phyloP scores from a whole-genome alignment of 192 early-diverging fungal species.

The Gaertneriomyces semiglobifer region DNA sequence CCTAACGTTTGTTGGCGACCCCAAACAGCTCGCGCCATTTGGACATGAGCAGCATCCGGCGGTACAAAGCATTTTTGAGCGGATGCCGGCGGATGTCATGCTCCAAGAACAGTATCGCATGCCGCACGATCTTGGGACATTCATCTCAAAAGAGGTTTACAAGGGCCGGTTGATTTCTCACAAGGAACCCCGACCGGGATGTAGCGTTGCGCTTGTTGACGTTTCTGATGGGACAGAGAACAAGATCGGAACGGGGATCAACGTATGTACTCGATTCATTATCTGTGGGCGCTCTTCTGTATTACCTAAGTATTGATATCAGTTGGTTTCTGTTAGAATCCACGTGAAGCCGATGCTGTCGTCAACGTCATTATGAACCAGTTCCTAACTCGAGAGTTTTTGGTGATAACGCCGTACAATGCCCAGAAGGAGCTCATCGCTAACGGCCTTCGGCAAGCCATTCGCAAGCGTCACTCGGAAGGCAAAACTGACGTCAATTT shows the following conservation, averaged over 20 bases:
- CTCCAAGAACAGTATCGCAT: constrained; percentile 18
- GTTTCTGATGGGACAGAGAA: constrained; percentile 4
- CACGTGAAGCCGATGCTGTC: constrained; percentile 11
- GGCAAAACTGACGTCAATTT: constrained; percentile 15
- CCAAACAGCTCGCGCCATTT: constrained; percentile 21
- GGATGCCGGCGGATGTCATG: constrained; percentile 12
- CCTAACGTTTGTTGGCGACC: constrained; percentile 20
- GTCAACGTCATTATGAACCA: constrained; percentile 15
- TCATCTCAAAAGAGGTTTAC: constrained; percentile 17
- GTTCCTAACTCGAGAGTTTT: constrained; percentile 16
- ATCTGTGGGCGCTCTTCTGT: background rate
- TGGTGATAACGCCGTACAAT: constrained; percentile 17
- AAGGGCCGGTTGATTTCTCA: constrained; percentile 7
- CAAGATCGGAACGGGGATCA: background rate
- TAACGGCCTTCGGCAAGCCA: constrained; percentile 9
- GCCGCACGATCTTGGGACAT: constrained; percentile 17
- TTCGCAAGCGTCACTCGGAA: constrained; percentile 19
- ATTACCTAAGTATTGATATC: background rate
- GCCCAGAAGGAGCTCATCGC: constrained; percentile 18
- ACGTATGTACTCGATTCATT: background rate
- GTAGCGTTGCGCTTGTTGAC: constrained; percentile 13
- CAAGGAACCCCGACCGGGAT: constrained; percentile 8
- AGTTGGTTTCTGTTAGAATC: constrained; percentile 1
- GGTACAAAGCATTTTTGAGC: constrained; percentile 19
- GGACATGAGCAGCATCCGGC: constrained; percentile 20